phyloP scores from a whole-genome alignment of 2,329 filamentous ascomycete species.

The Didymella sp. region DNA sequence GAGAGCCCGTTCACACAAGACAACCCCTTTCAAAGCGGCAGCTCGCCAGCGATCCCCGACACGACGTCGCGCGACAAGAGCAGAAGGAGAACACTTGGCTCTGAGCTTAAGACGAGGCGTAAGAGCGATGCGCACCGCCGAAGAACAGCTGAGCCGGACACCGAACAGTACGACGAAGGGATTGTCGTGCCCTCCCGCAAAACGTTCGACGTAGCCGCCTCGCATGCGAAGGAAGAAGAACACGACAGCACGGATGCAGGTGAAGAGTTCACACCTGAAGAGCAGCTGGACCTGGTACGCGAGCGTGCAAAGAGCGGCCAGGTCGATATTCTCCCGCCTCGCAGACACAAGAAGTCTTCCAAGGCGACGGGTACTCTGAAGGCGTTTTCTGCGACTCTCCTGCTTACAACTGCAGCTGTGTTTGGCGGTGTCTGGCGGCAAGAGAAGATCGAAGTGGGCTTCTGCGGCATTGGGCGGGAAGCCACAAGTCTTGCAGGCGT shows the following conservation, averaged over 20 bases:
- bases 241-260: constrained; percentile 67
- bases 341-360: constrained; percentile 38
- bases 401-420: constrained; percentile 72
- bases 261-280: constrained; percentile 94
- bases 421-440: constrained; percentile 87
- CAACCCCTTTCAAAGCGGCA: constrained; percentile 91
- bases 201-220: constrained; percentile 65
- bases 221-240: constrained; percentile 50
- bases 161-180: constrained; percentile 59
- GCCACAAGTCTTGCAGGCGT: constrained; percentile 65
- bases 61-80: constrained; percentile 51
- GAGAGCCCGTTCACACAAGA: constrained; percentile 82
- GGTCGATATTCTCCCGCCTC: constrained; percentile 56
- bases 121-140: constrained; percentile 54
- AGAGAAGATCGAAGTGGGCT: constrained; percentile 95
- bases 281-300: constrained; percentile 75
- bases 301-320: constrained; percentile 68
- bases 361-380: constrained; percentile 60
- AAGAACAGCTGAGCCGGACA: constrained; percentile 52
- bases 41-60: constrained; percentile 64
- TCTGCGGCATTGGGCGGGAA: constrained; percentile 79
- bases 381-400: constrained; percentile 73
- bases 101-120: constrained; percentile 50
- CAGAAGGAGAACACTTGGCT: constrained; percentile 60
- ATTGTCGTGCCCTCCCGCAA: constrained; percentile 62